A percentile compares a stretch with the other conserved stretches of the same genome.
These are phyloP conservation scores for Clitopilus hobsonii DNA, from an alignment of 768 basidiomycete genomes.

Conservation along the genomic window DNA sequence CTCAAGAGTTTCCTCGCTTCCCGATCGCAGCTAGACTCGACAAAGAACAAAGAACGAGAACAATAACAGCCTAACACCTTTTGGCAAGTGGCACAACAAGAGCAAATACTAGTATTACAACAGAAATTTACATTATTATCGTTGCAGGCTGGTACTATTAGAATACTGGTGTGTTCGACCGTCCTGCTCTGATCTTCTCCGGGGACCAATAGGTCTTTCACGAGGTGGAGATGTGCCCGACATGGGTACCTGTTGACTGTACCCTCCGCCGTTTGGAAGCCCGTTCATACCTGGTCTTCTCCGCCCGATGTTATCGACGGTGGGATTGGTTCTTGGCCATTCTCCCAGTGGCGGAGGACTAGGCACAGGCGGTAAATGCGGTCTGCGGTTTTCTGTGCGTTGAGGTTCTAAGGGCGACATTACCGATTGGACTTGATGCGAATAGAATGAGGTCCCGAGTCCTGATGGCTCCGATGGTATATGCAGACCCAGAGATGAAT, in stretches of 20 bases:
- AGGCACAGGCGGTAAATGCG: slow-evolving; percentile 16
- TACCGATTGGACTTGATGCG: slow-evolving; percentile 19
- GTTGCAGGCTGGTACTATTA: slow-evolving; percentile 3
- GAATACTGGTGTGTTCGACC: slow-evolving; percentile 3
- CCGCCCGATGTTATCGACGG: slow-evolving; percentile 18
- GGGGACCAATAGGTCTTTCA: slow-evolving; percentile 32
- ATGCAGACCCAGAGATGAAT: slow-evolving; percentile 9
- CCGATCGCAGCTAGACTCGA: neutral
- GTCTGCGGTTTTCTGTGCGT: slow-evolving; percentile 3
- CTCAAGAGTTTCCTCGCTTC: neutral
- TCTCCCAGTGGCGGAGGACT: slow-evolving; percentile 45
- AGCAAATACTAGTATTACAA: neutral
- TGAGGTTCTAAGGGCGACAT: slow-evolving; percentile 6
- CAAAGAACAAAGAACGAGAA: slow-evolving; percentile 1
- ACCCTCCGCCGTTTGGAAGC: neutral
- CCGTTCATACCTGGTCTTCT: slow-evolving; percentile 12
- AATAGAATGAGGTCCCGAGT: slow-evolving; percentile 25
- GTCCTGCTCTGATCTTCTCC: slow-evolving; percentile 14
- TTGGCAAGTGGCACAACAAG: slow-evolving; percentile 2
- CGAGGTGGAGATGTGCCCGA: slow-evolving; percentile 8
- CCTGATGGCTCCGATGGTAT: slow-evolving; percentile 6
- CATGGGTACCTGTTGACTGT: neutral
- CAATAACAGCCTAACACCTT: neutral
- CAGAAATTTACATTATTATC: neutral
- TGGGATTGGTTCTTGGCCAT: slow-evolving; percentile 48